Base-by-base conservation (phyloP, 225 moss, liverwort and hornwort genomes). In the Pleurozium schreberi region DNA sequence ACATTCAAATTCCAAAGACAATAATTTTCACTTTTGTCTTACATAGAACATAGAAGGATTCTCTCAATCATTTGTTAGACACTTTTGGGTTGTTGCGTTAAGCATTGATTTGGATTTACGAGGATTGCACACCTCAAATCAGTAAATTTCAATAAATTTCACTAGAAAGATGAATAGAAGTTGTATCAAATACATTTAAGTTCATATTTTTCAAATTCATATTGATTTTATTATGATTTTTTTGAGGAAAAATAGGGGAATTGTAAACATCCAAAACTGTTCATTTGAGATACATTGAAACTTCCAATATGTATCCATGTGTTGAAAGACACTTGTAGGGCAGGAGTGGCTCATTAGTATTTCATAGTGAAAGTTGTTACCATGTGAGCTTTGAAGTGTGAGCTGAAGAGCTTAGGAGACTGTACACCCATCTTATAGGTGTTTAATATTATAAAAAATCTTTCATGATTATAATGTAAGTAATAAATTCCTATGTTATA, bases 1-100 rank as follows among this genome's bases (percentile, higher is more conserved):
- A 8, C 2, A 42, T 6, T 0, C 15, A 43, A 43, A 28, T 45
- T 43, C 3, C 0, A 10, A 73, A 0, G 6, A 28, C 1, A 5
- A 43, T 10, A 6, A 45, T 73, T 2, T 73, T 0, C 2, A 42
- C 14, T 43, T 28, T 2, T 73, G 1, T 30, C 28, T 73, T 73
- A 17, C 9, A 73, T 43, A 43, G 0, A 16, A 9, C 2, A 10
- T 4, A 61, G 27, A 61, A 61, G 11, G 11, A 26, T 45, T 17
- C 10, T 71, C 1, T 71, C n/a, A n/a, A 1, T 43, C 27, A 43
- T 27, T 28, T 1, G 26, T 70, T 2, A 0, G 2, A 70, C 2
- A 70, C 1, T 40, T 4, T 4, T 26, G 3, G 14, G 8, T 4
- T 4, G 4, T 26, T 42, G 1, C 6, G 5, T 70, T 25, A 70